These are phyloP conservation scores for Trichosanthes truncata DNA, from an alignment of 306 rosid species.

Conservation along the genomic window DNA sequence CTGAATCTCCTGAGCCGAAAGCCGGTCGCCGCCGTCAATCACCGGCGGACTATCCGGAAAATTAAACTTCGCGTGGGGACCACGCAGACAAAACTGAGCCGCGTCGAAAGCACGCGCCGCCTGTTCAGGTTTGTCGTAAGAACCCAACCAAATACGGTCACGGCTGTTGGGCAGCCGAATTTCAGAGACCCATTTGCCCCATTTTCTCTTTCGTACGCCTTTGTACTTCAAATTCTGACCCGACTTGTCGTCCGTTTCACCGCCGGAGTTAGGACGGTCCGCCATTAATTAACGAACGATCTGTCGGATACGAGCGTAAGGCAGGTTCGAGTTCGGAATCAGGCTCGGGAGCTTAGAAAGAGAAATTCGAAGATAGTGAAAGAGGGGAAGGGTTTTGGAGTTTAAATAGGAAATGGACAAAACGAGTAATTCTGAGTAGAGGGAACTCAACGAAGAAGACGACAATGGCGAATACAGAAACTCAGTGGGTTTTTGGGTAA, in stretches of 20 bases:
- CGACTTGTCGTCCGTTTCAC: background rate
- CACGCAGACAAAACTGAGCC: conserved; percentile 57
- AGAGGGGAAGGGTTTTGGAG: background rate
- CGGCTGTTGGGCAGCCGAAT: conserved; percentile 67
- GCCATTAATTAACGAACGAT: background rate
- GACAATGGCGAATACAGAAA: background rate
- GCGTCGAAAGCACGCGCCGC: conserved; percentile 80
- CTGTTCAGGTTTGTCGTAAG: conserved; percentile 44
- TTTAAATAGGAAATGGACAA: background rate
- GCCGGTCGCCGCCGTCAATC: conserved; percentile 9
- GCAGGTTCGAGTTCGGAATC: background rate
- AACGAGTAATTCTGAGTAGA: background rate
- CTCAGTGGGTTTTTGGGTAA: background rate
- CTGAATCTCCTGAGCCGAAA: conserved; percentile 38
- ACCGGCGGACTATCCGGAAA: conserved; percentile 37
- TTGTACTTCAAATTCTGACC: conserved; percentile 22
- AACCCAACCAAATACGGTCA: conserved; percentile 66
- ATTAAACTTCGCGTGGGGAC: conserved; percentile 41
- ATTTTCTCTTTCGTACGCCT: conserved; percentile 65
- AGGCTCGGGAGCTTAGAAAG: background rate
- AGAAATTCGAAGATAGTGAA: background rate
- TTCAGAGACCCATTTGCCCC: conserved; percentile 88
- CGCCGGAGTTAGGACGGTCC: background rate
- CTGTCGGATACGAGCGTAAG: background rate
- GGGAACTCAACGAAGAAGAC: background rate